Percentiles rank a stretch among this genome's conserved stretches.
These are phyloP conservation scores for Candida easanensis DNA, from an alignment of 805 yeast genomes.

Conservation along the genomic window DNA sequence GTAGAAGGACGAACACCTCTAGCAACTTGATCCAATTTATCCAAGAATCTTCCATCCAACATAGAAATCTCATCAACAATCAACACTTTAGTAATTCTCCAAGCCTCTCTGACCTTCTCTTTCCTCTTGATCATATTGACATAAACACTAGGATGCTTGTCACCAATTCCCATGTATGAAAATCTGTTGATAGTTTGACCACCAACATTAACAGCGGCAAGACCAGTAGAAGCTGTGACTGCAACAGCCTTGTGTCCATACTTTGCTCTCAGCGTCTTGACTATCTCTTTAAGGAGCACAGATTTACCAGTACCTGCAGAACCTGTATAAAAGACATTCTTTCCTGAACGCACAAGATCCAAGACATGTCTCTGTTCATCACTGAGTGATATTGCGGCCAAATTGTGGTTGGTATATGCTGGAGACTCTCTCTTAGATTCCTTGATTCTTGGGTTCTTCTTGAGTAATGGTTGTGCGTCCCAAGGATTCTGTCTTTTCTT, in stretches of 20 bases:
- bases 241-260: slow-evolving; percentile 56
- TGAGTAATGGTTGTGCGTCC: slow-evolving; percentile 5
- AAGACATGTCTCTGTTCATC: slow-evolving; percentile 53
- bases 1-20: slow-evolving; percentile 43
- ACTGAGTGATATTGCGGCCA: slow-evolving; percentile 26
- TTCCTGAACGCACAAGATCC: slow-evolving; percentile 41
- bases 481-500: slow-evolving; percentile 17
- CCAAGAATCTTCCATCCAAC: slow-evolving; percentile 79
- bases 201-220: slow-evolving; percentile 93
- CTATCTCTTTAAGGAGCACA: slow-evolving; percentile 61
- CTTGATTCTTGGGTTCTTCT: slow-evolving; percentile 13
- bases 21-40: slow-evolving; percentile 72
- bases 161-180: slow-evolving; percentile 82
- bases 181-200: slow-evolving; percentile 86
- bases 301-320: slow-evolving; percentile 91
- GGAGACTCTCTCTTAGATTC: neutral
- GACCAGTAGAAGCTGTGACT: slow-evolving; percentile 92
- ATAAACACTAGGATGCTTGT: slow-evolving; percentile 39
- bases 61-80: slow-evolving; percentile 93
- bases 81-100: slow-evolving; percentile 69
- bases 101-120: slow-evolving; percentile 43
- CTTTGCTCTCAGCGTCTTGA: slow-evolving; percentile 44
- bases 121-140: slow-evolving; percentile 42
- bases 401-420: neutral
- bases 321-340: slow-evolving; percentile 73